Base-by-base conservation (phyloP, 495 filamentous ascomycete genomes). In the Talaromyces proteolyticus region DNA sequence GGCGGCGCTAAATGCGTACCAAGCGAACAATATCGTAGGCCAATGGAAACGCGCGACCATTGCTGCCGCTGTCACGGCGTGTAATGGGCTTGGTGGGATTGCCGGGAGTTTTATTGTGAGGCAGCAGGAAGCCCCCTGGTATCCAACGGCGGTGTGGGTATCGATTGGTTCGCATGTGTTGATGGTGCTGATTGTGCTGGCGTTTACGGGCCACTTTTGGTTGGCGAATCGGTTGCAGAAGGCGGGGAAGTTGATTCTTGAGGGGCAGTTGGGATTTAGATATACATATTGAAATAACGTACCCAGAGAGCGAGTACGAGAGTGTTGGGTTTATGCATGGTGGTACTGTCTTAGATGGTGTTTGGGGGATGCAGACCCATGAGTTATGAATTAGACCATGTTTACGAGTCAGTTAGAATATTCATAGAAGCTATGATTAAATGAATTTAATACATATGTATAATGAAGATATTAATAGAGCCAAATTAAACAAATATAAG, bases 1-100 rank as follows among this genome's bases (percentile, higher is more conserved):
- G 86, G 86, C 86, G 0, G 87, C 86, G 2, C 65, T 91, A 47
- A 87, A 80, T 55, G 80, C 85, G 0, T 91, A 85, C 53, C 82
- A 86, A 56, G 78, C 81, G 3, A 87, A 83, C 57, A 89, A 89
- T 57, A 78, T 88, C 22, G 77, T 76, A 8, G 81, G 75, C 1
- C 86, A 89, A 57, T 91, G 88, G 87, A 90, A 89, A 63, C 73
- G 87, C 18, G 85, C 79, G 0, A 86, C 84, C 40, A 85, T 80
- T 4, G 81, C 84, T 0, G 87, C 86, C 0, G 76, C 78, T 2
- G 77, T 86, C 5, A 82, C 83, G 12, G 82, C 84, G 40, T 82
- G 79, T 56, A 89, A 89, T 60, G 87, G 87, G 0, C 74, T 86
- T 3, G 87, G 87, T 14, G 86, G 86, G 2, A 85, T 91, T 49